Base-by-base conservation (phyloP, 139 green algal species). In the Parachlorella kessleri region DNA sequence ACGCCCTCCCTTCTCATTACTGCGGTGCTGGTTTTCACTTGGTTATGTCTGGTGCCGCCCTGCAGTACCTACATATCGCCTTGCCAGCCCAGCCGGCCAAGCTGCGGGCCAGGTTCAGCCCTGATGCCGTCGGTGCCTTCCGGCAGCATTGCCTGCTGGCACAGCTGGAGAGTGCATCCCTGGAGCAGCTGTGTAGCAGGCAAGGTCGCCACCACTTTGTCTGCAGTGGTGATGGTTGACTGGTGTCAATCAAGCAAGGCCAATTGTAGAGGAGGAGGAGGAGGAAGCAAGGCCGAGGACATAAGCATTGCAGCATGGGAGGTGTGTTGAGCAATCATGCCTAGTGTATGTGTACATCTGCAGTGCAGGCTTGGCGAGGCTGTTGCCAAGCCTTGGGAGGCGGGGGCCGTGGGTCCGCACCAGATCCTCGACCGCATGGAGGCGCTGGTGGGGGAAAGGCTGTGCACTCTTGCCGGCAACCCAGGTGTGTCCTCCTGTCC, bases 81-180 rank as follows among this genome's bases (percentile, higher is more conserved):
- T 18, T 59, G 14, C 48, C 48, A 14, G 14, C 48, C 21, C 48
- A 59, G 48, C 48, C 48, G 36, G 32, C 8, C 28, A 59, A 73
- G 38, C 38, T 55, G 18, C 41, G 24, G 7, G 63, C 32, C 68
- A 40, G 6, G 37, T 23, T 73, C 32, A 14, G 6, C 26, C 6
- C 68, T 55, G 68, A 72, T 0, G 65, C 41, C 4, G 40, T 80
- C 3, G 21, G 9, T 39, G 39, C 26, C 39, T 80, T 67, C 75
- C 64, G 59, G 40, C 66, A 35, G 42, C 35, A n/a, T 33, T 81
- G 75, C 66, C 66, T 67, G 66, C 75, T 53, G n/a, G 42, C 42
- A 3, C 75, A 75, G 66, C 66, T 81, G 75, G 75, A 81, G n/a
- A 35, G 35, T 0, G 66, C 66, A 41, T 40, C 42, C 7, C 66